Evolutionary conservation across 441 rosid genomes (phyloP).

Genomic region (Populus hybrid): DNA sequence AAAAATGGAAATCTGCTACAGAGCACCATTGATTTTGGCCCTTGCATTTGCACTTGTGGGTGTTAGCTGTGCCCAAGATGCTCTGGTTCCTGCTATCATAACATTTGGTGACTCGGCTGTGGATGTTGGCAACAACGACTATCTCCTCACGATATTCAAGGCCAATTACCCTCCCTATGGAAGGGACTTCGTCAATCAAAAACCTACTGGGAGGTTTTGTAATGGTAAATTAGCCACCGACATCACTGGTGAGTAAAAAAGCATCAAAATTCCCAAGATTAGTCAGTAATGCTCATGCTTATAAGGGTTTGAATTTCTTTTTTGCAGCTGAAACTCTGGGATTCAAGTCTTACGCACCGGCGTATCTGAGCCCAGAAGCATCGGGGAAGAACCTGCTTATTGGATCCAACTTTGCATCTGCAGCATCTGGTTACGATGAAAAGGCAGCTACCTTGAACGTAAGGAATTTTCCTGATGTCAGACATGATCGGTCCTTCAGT

Average conservation of each 20-base stretch:
- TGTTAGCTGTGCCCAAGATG: conserved; percentile 40
- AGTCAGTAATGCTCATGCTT: background rate
- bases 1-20: conserved; percentile 17
- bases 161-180: conserved; percentile 93
- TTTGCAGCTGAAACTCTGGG: conserved; percentile 76
- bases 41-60: conserved; percentile 15
- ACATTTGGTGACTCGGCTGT: conserved; percentile 86
- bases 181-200: conserved; percentile 60
- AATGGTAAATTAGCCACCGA: conserved; percentile 92
- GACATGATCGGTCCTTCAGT: background rate
- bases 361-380: conserved; percentile 85
- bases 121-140: conserved; percentile 89
- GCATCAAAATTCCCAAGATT: background rate
- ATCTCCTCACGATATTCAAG: conserved; percentile 69
- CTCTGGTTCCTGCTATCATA: conserved; percentile 71
- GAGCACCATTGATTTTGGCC: conserved; percentile 19
- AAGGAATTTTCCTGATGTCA: conserved; percentile 13
- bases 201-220: conserved; percentile 87
- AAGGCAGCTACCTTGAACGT: conserved; percentile 58
- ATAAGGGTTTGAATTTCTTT: background rate
- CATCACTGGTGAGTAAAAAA: conserved; percentile 54
- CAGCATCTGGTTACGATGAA: conserved; percentile 87
- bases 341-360: conserved; percentile 65
- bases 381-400: conserved; percentile 78
- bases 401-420: conserved; percentile 95